These are phyloP conservation scores for Nakaseomyces uthaithaninus DNA, from an alignment of 1,139 yeast genomes.

Conservation along the genomic window DNA sequence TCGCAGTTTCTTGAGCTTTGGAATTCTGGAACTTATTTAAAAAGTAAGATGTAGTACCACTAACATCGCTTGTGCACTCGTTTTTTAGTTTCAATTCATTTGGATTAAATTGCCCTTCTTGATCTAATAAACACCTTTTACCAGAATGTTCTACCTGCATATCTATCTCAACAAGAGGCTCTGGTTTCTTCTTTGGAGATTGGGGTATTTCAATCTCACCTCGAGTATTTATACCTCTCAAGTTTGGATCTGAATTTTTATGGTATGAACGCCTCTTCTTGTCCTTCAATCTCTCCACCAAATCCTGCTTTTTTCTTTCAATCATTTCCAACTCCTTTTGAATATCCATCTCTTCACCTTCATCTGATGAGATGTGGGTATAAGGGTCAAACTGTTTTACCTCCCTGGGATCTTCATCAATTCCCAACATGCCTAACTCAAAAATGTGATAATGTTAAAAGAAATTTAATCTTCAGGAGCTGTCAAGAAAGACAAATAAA, in stretches of 20 bases:
- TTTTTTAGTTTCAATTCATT: slow-evolving; percentile 11
- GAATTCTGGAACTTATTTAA: slow-evolving; percentile 27
- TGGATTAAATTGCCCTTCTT: slow-evolving; percentile 8
- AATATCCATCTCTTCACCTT: slow-evolving; percentile 17
- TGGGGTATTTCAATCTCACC: slow-evolving; percentile 20
- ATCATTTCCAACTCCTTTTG: slow-evolving; percentile 24
- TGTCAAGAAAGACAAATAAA: too few relatives aligned
- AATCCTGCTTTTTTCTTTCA: slow-evolving; percentile 23
- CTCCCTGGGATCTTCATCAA: slow-evolving; percentile 5
- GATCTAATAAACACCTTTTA: slow-evolving; percentile 7
- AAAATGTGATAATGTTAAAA: too few relatives aligned
- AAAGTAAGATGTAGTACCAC: slow-evolving; percentile 31
- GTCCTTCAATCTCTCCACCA: slow-evolving; percentile 18
- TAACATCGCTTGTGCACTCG: background rate
- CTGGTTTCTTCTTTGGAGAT: slow-evolving; percentile 17
- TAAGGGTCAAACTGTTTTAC: slow-evolving; percentile 17
- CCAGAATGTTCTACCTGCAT: background rate
- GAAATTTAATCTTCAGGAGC: too few relatives aligned
- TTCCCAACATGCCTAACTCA: background rate
- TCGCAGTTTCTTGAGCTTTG: slow-evolving; percentile 20
- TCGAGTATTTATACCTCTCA: slow-evolving; percentile 8
- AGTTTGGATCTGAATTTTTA: slow-evolving; percentile 18
- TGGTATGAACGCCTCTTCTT: slow-evolving; percentile 15
- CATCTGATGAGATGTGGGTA: slow-evolving; percentile 24
- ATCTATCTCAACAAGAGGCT: background rate